A percentile compares a stretch with the other conserved stretches of the same genome.
Evolutionary conservation across 192 early-diverging fungal genomes (phyloP).

Genomic region (Lobosporangium transversale): DNA sequence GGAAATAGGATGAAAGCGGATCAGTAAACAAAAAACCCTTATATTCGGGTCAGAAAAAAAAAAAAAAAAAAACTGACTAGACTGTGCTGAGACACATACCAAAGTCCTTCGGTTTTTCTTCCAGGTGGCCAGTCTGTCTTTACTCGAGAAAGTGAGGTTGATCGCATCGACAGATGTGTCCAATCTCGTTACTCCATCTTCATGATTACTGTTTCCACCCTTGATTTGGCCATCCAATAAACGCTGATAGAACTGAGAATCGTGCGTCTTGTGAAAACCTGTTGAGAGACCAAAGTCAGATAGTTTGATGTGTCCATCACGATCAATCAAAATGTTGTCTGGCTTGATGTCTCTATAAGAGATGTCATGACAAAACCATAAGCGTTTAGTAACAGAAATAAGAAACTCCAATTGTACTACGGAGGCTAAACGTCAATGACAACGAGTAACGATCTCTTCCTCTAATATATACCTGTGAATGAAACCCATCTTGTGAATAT

Average conservation of each 20-base stretch:
- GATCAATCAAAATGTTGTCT: constrained; percentile 94
- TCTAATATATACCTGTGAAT: constrained; percentile 94
- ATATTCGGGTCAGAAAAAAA: no score
- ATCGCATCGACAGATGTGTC: constrained; percentile 77
- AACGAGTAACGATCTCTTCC: no score
- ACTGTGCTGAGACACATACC: no score
- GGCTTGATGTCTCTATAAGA: constrained; percentile 79
- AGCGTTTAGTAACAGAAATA: background rate
- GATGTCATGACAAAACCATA: background rate
- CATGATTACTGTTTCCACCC: constrained; percentile 51
- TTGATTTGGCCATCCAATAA: constrained; percentile 76
- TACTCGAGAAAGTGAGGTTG: constrained; percentile 90
- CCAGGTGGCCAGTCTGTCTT: constrained; percentile 98
- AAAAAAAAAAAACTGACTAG: no score
- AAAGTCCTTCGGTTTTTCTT: constrained; percentile 94
- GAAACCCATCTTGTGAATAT: constrained; percentile 94
- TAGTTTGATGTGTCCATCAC: constrained; percentile 98
- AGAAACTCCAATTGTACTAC: no score
- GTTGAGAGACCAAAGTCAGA: constrained; percentile 99
- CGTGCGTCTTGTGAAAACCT: constrained; percentile 99
- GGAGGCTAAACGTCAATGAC: no score
- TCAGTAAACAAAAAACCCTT: no score
- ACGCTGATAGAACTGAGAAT: constrained; percentile 93
- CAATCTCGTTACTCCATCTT: constrained; percentile 42
- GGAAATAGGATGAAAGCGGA: no score